Base-by-base conservation (phyloP, 768 basidiomycete genomes). In the Suillus spraguei region DNA sequence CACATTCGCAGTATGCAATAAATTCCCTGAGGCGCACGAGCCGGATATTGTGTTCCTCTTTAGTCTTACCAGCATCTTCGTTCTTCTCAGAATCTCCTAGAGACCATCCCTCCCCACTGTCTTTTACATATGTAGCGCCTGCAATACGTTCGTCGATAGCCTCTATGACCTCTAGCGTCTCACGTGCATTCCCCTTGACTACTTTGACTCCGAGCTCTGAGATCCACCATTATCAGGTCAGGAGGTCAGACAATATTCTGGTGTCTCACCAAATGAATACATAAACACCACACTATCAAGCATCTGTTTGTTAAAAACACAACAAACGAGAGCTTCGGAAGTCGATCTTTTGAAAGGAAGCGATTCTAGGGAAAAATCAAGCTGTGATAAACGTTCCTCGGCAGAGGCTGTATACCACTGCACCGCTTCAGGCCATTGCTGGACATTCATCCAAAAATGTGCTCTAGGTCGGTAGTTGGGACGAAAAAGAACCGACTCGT, bases 401-500 rank as follows among this genome's bases (percentile, higher is more conserved):
- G 32, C 5, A 5, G 32, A 17, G 32, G 50, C 32, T 33, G 20
- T 32, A 35, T 59, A 5, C 60, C 60, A 60, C 11, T 60, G 42
- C 28, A 56, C 16, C 4, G n/a, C 46, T 52, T 47, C 39, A 28
- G 60, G 60, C 60, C 60, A 60, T 35, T 33, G 24, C 46, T 50
- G 42, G 39, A 52, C 42, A 28, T 53, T 33, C 49, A 32, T 32
- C 50, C 32, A 53, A 33, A 60, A 60, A 47, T 59, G 22, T 22
- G 60, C 60, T 50, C 35, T 47, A 35, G 53, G 60, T 14, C 46
- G 22, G 46, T 60, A 60, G 60, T 60, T 60, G 4, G 14, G 24
- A 35, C 33, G 41, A 35, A 59, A 60, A 16, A 60, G 60, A 22
- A 60, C 60, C 2, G 60, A 60, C n/a, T 42, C 60, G 24, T 60